Evolutionary conservation across 1,284 basidiomycete genomes (phyloP).

Genomic region (Fomes fomentarius): DNA sequence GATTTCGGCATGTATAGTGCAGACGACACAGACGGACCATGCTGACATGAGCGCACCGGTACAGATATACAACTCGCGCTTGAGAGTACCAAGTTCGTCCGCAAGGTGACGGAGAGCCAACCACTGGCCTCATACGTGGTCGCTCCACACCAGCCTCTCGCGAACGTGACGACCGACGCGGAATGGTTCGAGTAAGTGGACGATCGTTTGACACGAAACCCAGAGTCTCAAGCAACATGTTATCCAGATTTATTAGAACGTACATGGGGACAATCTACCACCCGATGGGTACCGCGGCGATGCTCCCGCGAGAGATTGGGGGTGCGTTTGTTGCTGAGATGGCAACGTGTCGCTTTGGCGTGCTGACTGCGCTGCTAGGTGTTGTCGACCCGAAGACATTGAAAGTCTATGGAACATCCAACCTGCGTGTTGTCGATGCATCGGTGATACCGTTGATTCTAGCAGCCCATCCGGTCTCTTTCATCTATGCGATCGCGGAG

Average conservation of each 20-base stretch:
- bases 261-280: conserved; percentile 4
- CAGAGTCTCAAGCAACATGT: neutral
- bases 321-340: neutral
- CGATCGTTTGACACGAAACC: neutral
- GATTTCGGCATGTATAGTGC: conserved; percentile 5
- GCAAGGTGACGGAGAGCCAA: conserved; percentile 2
- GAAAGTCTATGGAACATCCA: conserved; percentile 59
- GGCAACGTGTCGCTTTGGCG: neutral
- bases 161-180: conserved; percentile 5
- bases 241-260: neutral
- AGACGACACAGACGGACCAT: neutral
- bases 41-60: neutral
- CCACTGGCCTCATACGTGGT: conserved; percentile 6
- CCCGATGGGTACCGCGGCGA: conserved; percentile 11
- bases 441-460: conserved; percentile 53
- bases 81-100: conserved; percentile 6
- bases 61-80: conserved; percentile 9
- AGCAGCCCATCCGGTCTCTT: conserved; percentile 38
- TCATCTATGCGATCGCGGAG: conserved; percentile 24
- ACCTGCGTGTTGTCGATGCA: conserved; percentile 56
- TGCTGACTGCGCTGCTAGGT: conserved; percentile 36
- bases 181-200: conserved; percentile 3
- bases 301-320: conserved; percentile 9
- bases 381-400: conserved; percentile 59
- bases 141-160: neutral